Evolutionary conservation across 2,329 filamentous ascomycete species (phyloP).

Genomic region (Zopfia rhizophila): DNA sequence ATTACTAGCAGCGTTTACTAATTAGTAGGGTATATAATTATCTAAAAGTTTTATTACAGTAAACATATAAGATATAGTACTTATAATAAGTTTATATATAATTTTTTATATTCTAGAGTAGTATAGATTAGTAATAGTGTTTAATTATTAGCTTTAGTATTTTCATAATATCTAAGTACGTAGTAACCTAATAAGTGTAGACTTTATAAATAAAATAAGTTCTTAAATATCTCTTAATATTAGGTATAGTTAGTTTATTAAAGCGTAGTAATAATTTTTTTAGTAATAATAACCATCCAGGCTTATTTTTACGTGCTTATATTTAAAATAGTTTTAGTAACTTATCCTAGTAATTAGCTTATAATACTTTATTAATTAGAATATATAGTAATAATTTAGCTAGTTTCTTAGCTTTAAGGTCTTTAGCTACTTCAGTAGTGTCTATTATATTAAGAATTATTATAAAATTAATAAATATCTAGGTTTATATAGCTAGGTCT

Average conservation of each 20-base stretch:
- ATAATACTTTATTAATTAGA: too few species aligned
- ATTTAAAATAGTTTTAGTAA: neutral
- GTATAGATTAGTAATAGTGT: neutral
- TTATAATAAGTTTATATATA: neutral
- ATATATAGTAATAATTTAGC: too few species aligned
- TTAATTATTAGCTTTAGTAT: neutral
- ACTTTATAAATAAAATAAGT: constrained; percentile 4
- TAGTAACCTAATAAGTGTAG: neutral
- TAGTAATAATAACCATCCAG: too few species aligned
- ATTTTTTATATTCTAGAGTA: neutral
- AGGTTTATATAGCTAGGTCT: neutral
- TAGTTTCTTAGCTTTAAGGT: too few species aligned
- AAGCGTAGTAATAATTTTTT: too few species aligned
- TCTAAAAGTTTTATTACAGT: neutral
- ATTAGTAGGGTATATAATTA: constrained; percentile 4
- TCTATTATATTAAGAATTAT: too few species aligned
- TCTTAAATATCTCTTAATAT: too few species aligned
- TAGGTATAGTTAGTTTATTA: too few species aligned
- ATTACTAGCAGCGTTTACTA: neutral
- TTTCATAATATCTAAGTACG: constrained; percentile 4
- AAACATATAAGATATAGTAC: neutral
- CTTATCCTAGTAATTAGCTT: too few species aligned
- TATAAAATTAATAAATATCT: neutral
- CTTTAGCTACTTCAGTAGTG: too few species aligned
- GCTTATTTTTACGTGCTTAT: too few species aligned